Conservation (phyloP, 371 early-diverging fungal species). For the Syncephalastrum monosporum region DNA sequence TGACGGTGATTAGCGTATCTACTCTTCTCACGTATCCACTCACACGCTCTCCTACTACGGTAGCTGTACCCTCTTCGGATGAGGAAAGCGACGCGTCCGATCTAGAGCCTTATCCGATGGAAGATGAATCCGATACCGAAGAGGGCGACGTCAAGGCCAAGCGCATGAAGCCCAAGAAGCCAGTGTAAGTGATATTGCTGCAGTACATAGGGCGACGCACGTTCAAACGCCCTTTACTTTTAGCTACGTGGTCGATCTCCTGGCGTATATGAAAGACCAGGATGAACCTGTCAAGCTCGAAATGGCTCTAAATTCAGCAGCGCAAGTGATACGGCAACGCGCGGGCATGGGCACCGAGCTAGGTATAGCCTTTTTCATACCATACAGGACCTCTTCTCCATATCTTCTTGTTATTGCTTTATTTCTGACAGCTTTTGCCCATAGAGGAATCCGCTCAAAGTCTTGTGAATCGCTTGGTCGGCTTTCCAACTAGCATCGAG, state of each 20-base stretch:
- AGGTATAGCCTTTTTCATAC: no score
- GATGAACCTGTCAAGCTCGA: slow-evolving; percentile 46
- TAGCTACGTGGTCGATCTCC: slow-evolving; percentile 44
- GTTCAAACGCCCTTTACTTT: not conserved
- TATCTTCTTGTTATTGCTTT: not conserved
- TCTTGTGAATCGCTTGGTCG: slow-evolving; percentile 31
- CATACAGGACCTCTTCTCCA: no score
- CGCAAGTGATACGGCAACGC: slow-evolving; percentile 38
- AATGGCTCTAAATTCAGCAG: slow-evolving; percentile 40
- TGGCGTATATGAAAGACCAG: slow-evolving; percentile 31
- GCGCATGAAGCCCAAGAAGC: slow-evolving; percentile 33
- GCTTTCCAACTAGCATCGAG: slow-evolving; percentile 35
- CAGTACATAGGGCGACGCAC: not conserved
- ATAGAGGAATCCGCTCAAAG: slow-evolving; percentile 31
- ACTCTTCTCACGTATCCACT: not conserved
- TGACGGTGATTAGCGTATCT: slow-evolving; percentile 13
- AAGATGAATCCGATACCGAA: slow-evolving; percentile 41
- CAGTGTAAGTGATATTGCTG: slow-evolving; percentile 6
- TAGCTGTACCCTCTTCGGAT: not conserved
- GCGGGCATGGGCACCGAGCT: slow-evolving; percentile 35
- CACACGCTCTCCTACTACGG: not conserved
- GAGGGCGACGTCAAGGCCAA: slow-evolving; percentile 13
- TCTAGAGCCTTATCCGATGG: slow-evolving; percentile 49
- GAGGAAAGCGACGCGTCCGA: slow-evolving; percentile 34
- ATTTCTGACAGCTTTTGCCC: not conserved